Evolutionary conservation across 2,329 filamentous ascomycete species (phyloP).

Genomic region (Trichophyton rubrum): DNA sequence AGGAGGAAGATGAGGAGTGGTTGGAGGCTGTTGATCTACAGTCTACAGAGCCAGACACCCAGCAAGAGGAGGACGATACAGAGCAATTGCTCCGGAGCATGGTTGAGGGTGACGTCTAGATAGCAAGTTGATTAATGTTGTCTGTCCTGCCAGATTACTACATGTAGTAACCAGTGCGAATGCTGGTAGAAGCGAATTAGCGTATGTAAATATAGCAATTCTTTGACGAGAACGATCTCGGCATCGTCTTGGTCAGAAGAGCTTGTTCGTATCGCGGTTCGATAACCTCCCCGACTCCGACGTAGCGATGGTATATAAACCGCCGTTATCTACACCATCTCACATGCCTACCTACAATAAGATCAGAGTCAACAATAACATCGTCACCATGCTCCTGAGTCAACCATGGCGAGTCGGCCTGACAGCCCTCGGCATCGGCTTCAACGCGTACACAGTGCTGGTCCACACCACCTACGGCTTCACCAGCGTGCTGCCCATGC

Average conservation of each 20-base stretch:
- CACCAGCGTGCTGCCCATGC: not conserved
- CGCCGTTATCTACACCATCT: too few relatives aligned
- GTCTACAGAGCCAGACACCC: not conserved
- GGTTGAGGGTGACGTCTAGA: not conserved
- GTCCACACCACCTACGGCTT: not conserved
- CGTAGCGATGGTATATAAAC: too few relatives aligned
- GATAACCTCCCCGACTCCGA: too few relatives aligned
- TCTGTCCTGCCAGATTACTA: not conserved
- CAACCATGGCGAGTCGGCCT: not conserved
- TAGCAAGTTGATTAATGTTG: too few relatives aligned
- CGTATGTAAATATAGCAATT: too few relatives aligned
- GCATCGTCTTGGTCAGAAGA: too few relatives aligned
- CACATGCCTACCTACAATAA: too few relatives aligned
- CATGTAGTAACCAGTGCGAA: not conserved
- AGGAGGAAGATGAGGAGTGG: conserved; percentile 3
- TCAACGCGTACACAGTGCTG: not conserved
- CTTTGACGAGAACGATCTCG: too few relatives aligned
- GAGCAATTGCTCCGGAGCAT: not conserved
- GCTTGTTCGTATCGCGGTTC: too few relatives aligned
- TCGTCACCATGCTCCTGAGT: not conserved
- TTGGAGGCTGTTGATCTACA: not conserved
- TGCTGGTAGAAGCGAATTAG: not conserved
- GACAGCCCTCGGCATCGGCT: not conserved
- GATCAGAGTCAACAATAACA: too few relatives aligned
- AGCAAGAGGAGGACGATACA: not conserved